Evolutionary conservation across 208 protist genomes (phyloP).

Genomic region (Trypanosoma mega): DNA sequence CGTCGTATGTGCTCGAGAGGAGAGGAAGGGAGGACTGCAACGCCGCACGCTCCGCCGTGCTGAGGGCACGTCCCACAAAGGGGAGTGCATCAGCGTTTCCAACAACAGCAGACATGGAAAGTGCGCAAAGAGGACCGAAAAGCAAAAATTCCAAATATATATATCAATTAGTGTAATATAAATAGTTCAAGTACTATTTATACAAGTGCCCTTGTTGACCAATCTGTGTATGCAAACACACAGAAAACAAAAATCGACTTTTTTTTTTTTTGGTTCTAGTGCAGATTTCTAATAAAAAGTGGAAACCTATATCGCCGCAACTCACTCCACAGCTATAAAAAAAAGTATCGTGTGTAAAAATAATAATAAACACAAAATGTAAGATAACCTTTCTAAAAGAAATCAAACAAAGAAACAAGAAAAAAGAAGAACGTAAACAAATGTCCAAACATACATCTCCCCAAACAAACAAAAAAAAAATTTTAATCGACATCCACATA

Average conservation of each 20-base stretch:
- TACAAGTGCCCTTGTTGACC: too few relatives aligned
- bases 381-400: background rate
- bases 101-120: slow-evolving; percentile 41
- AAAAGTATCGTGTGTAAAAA: too few relatives aligned
- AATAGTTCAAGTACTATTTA: slow-evolving; percentile 5
- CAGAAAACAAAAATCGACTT: background rate
- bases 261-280: background rate
- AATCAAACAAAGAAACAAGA: slow-evolving; percentile 4
- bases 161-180: slow-evolving; percentile 9
- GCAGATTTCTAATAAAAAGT: too few relatives aligned
- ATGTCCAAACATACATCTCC: too few relatives aligned
- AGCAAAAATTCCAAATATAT: slow-evolving; percentile 2
- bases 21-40: slow-evolving; percentile 82
- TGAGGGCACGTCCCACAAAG: slow-evolving; percentile 55
- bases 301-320: too few relatives aligned
- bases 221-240: too few relatives aligned
- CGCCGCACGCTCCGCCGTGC: slow-evolving; percentile 61
- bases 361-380: background rate
- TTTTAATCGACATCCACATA: background rate
- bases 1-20: slow-evolving; percentile 49
- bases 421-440: background rate
- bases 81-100: slow-evolving; percentile 57
- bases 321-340: too few relatives aligned
- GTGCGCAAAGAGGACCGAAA: background rate
- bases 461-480: background rate